Conservation (phyloP, 192 early-diverging fungal species). For the Podila epicladia region DNA sequence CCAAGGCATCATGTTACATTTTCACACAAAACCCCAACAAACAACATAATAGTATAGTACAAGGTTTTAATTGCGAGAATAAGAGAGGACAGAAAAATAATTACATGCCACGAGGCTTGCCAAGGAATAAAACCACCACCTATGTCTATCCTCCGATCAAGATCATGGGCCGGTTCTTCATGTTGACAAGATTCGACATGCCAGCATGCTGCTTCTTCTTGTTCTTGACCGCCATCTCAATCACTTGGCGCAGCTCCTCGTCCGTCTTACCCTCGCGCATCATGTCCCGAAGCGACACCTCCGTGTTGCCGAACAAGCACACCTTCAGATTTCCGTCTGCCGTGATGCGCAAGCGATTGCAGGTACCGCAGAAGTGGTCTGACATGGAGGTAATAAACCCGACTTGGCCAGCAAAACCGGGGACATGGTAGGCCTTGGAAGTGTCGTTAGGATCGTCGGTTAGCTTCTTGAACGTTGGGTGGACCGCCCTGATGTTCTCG, state of each 20-base stretch:
- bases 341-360: constrained; percentile 91
- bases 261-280: constrained; percentile 73
- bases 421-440: constrained; percentile 81
- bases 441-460: constrained; percentile 88
- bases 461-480: constrained; percentile 70
- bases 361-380: constrained; percentile 95
- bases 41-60: too few species aligned
- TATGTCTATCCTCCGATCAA: constrained; percentile 84
- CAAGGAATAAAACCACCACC: background rate
- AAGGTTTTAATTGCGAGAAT: too few species aligned
- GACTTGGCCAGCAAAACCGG: constrained; percentile 86
- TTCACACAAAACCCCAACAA: too few species aligned
- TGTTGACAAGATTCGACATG: constrained; percentile 80
- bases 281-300: constrained; percentile 86
- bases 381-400: constrained; percentile 99
- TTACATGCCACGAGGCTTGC: background rate
- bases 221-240: constrained; percentile 81
- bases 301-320: constrained; percentile 93
- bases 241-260: constrained; percentile 73
- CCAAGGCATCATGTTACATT: too few species aligned
- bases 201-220: constrained; percentile 97
- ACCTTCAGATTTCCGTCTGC: constrained; percentile 96
- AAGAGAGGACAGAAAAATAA: background rate
- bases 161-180: constrained; percentile 96
- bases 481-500: constrained; percentile 59